Percentiles rank a stretch among this genome's conserved stretches.
phyloP scores from a whole-genome alignment of 1,284 basidiomycete species.

The Paramarasmius palmivorus region DNA sequence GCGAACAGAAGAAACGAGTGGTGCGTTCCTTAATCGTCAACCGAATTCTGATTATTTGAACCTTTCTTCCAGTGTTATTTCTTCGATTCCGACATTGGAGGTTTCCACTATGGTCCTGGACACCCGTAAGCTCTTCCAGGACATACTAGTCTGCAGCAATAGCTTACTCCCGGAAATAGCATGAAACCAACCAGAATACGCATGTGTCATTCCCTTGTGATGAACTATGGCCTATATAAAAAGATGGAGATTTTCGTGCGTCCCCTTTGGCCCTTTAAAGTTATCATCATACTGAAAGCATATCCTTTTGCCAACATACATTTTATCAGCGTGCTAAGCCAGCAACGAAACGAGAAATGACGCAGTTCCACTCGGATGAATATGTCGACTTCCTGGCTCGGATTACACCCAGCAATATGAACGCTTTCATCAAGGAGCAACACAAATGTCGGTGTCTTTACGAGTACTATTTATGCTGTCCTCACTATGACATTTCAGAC shows the following conservation, averaged over 20 bases:
- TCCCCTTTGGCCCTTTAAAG: conserved; percentile 17
- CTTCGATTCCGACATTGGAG: conserved; percentile 98
- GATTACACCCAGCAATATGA: conserved; percentile 86
- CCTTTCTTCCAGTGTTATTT: conserved; percentile 80
- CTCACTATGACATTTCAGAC: conserved; percentile 27
- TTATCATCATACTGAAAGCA: background rate
- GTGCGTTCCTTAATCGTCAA: conserved; percentile 49
- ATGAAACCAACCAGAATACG: conserved; percentile 98
- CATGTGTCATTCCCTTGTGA: conserved; percentile 99
- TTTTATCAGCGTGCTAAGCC: conserved; percentile 88
- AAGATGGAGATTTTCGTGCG: conserved; percentile 97
- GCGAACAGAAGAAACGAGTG: conserved; percentile 85
- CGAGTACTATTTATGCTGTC: conserved; percentile 1
- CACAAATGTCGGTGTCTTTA: conserved; percentile 77
- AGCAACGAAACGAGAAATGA: conserved; percentile 97
- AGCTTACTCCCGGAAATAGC: conserved; percentile 34
- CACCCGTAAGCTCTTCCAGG: conserved; percentile 60
- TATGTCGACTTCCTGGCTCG: conserved; percentile 89
- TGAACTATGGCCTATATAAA: conserved; percentile 98
- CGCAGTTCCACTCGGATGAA: conserved; percentile 93
- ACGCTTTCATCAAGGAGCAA: conserved; percentile 90
- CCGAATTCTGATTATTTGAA: conserved; percentile 5
- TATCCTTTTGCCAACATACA: conserved; percentile 1
- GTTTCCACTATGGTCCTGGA: conserved; percentile 98
- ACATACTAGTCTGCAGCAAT: background rate